Evolutionary conservation across 352 stramenopile species (phyloP), one percentile per base, ranked within the genome.

Genomic region (Proteromonas lacertae): DNA sequence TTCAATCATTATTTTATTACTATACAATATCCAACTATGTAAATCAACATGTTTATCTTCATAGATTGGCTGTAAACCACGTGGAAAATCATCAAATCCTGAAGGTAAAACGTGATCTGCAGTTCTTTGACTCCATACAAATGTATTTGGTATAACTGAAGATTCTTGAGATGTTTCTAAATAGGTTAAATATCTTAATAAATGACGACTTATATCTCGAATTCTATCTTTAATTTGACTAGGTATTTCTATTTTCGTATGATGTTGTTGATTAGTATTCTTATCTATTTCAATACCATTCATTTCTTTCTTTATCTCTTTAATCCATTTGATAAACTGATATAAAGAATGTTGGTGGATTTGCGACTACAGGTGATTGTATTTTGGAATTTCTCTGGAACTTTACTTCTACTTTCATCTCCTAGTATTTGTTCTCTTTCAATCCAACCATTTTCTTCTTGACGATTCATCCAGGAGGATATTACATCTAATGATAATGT

Each of bases 61-160:
- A 6, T 63, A 38, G 19, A 53, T 64, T 2, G 65, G 59, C 30
- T 48, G 44, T n/a, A 74, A 0, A 64, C 63, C 20, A 35, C 64
- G 55, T 1, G 75, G 75, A 43, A 80, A 90, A 50, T 90, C 75
- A 33, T 90, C 75, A 5, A 90, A 42, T 0, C 75, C 75, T 0
- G 69, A 87, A 0, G 70, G 66, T 1, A 89, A 47, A n/a, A 69
- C 87, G 46, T 81, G 78, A n/a, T n/a, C n/a, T n/a, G n/a, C n/a
- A n/a, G n/a, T n/a, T n/a, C n/a, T n/a, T n/a, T n/a, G n/a, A n/a
- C n/a, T n/a, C n/a, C n/a, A n/a, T n/a, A n/a, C n/a, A n/a, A n/a
- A n/a, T n/a, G n/a, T n/a, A n/a, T n/a, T n/a, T n/a, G n/a, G n/a
- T n/a, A n/a, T n/a, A n/a, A n/a, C n/a, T n/a, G n/a, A n/a, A n/a